Percentiles rank a stretch among this genome's conserved stretches.
Conservation (phyloP, 441 rosid species). For the Pelargonium australe region DNA sequence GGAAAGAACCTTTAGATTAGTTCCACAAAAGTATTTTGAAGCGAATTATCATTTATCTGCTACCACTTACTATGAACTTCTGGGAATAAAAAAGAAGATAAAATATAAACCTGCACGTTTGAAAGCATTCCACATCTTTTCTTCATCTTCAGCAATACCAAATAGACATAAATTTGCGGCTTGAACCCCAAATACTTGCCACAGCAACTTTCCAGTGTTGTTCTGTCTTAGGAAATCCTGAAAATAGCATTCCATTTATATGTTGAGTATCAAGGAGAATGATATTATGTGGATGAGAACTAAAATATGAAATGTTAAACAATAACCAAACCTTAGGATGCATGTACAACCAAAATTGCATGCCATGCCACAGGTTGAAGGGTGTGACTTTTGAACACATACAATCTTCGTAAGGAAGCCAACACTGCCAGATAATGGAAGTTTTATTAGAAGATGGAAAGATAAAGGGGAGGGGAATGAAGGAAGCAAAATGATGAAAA, state of each 20-base stretch:
- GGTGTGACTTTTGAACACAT: constrained; percentile 66
- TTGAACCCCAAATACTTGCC: constrained; percentile 78
- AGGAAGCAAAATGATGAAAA: not conserved
- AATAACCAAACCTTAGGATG: constrained; percentile 70
- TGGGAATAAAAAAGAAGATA: constrained; percentile 7
- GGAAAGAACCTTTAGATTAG: not conserved
- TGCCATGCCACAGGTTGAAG: constrained; percentile 48
- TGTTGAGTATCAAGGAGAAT: not conserved
- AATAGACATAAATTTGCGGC: constrained; percentile 75
- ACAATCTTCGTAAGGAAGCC: constrained; percentile 92
- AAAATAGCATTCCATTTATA: constrained; percentile 8
- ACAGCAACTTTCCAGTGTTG: constrained; percentile 84
- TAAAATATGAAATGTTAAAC: not conserved
- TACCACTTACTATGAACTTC: not conserved
- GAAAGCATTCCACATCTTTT: constrained; percentile 79
- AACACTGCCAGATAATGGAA: constrained; percentile 49
- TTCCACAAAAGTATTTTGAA: not conserved
- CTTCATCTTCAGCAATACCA: constrained; percentile 86
- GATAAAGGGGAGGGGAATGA: not conserved
- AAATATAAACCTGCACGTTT: constrained; percentile 52
- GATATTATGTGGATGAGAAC: not conserved
- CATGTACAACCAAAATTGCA: constrained; percentile 87
- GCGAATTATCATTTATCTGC: not conserved
- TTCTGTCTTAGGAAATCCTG: constrained; percentile 90
- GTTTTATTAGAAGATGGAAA: constrained; percentile 2